phyloP scores from a whole-genome alignment of 495 filamentous ascomycete species.

The Neurospora hispaniola region DNA sequence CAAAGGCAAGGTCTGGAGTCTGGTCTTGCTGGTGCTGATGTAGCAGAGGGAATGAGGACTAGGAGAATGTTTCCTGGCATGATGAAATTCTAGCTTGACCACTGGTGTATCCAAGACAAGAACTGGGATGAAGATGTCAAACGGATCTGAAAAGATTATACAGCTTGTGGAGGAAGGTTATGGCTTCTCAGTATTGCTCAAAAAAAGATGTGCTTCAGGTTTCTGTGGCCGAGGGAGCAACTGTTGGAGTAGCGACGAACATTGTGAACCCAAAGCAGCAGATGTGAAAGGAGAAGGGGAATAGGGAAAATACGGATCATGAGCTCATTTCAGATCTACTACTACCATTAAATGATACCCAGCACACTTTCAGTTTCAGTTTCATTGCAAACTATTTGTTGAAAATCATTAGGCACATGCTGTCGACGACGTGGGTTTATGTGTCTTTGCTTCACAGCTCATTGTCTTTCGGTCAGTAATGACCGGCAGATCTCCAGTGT shows the following conservation, averaged over 20 bases:
- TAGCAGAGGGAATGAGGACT: neutral
- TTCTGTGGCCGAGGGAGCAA: neutral
- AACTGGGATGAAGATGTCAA: neutral
- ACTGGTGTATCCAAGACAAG: neutral
- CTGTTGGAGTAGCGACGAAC: neutral
- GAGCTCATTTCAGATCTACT: neutral
- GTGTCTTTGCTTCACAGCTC: neutral
- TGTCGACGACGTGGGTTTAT: neutral
- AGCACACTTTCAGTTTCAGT: neutral
- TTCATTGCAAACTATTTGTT: neutral
- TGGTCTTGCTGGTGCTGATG: neutral
- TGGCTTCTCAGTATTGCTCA: neutral
- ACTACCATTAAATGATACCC: neutral
- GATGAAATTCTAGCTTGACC: neutral
- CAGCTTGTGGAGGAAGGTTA: neutral
- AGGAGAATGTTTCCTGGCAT: neutral
- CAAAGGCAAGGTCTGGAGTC: conserved; percentile 13
- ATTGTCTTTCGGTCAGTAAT: neutral
- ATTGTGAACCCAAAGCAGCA: neutral
- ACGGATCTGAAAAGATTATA: neutral
- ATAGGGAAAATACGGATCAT: neutral
- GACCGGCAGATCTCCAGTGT: neutral
- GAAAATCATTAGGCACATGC: neutral
- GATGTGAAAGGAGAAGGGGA: neutral
- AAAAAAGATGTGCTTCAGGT: neutral